Evolutionary conservation across 306 rosid species (phyloP), one percentile per base, ranked within the genome.

Genomic region (Vigna reflexopilosa): DNA sequence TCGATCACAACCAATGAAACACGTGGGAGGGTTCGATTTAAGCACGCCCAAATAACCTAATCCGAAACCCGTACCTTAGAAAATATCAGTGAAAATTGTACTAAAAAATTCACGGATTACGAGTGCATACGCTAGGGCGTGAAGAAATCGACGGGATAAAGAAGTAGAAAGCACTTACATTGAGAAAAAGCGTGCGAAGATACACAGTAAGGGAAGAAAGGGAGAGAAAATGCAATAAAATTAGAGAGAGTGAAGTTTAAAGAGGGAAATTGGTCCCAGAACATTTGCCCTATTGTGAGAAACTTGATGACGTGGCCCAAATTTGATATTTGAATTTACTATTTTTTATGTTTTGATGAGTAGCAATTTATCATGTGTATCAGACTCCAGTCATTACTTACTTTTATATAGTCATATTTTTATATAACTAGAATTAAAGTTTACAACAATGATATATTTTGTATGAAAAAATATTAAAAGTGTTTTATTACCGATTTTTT

Each of bases 111-210:
- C 6, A 28, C 42, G 24, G 51, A 48, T 32, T 54, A 4, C 34
- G 36, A 30, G 38, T n/a, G 58, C 11, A 62, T 32, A 22, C 2
- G 34, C 11, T 12, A 45, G 79, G 34, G 19, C 50, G 8, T 20
- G 49, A 73, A 57, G 62, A 52, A 72, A 40, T 83, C 65, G 80
- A 76, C 1, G 70, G 80, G 11, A 22, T 11, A 57, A 36, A 64
- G 22, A 55, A 75, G 50, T 52, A 67, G 64, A 69, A 62, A 68
- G 9, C 49, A 75, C 86, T 89, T 89, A 81, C 89, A 81, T 57
- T 72, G 81, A 66, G 62, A 58, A 50, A 16, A 30, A 38, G 36
- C 51, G 4, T 9, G 65, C 22, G 40, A 72, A 73, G 80, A 73
- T 70, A 24, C 6, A 65, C 28, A 13, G 34, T 4, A 15, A 19